These are phyloP conservation scores for Trichoderma citrinoviride DNA, from an alignment of 2,329 filamentous ascomycete species.

Conservation along the genomic window DNA sequence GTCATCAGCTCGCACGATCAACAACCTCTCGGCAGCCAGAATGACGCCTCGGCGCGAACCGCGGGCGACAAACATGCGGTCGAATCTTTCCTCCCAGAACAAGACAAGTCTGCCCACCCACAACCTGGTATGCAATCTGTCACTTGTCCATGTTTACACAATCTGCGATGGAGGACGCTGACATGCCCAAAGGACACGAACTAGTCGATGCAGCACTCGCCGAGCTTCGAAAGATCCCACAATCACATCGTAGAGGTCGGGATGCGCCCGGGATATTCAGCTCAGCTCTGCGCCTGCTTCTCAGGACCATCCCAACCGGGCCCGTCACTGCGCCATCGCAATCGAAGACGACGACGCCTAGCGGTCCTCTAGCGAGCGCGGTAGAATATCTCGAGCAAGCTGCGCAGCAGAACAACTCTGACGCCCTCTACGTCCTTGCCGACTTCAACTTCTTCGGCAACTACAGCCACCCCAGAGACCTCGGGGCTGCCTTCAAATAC, in stretches of 20 bases:
- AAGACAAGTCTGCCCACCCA: slow-evolving; percentile 29
- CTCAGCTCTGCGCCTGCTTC: slow-evolving; percentile 42
- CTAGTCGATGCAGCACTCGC: slow-evolving; percentile 51
- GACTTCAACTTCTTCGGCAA: slow-evolving; percentile 98
- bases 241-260: slow-evolving; percentile 44
- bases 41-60: slow-evolving; percentile 32
- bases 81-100: slow-evolving; percentile 33
- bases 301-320: slow-evolving; percentile 51
- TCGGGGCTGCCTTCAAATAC: slow-evolving; percentile 72
- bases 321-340: slow-evolving; percentile 48
- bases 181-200: slow-evolving; percentile 44
- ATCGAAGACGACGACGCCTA: slow-evolving; percentile 35
- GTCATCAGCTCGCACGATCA: slow-evolving; percentile 41
- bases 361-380: slow-evolving; percentile 48
- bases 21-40: slow-evolving; percentile 35
- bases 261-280: slow-evolving; percentile 46
- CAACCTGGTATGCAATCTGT: slow-evolving; percentile 39
- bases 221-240: slow-evolving; percentile 51
- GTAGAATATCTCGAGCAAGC: slow-evolving; percentile 53
- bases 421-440: slow-evolving; percentile 84
- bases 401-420: slow-evolving; percentile 60
- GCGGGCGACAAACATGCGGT: slow-evolving; percentile 35
- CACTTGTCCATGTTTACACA: neutral
- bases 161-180: slow-evolving; percentile 19
- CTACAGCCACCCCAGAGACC: slow-evolving; percentile 80